Base-by-base conservation (phyloP, 495 filamentous ascomycete species). In the Penicillium atrosanguineum region DNA sequence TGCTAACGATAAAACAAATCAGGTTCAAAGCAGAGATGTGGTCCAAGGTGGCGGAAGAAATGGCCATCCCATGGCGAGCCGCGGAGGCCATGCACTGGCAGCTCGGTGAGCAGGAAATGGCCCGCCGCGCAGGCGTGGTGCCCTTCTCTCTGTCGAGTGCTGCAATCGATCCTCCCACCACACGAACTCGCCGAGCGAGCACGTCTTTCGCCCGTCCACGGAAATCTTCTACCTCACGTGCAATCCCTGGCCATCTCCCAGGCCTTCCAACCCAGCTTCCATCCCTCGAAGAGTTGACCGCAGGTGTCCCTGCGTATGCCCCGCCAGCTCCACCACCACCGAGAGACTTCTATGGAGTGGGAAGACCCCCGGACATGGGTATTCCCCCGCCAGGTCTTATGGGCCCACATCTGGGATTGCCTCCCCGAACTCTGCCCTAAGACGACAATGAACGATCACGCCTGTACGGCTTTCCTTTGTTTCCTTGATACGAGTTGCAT, bases 21-120 rank as follows among this genome's bases (percentile, higher is more conserved):
- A 97, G 93, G 65, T 95, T 97, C 78, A 97, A 96, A 69, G 82
- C 87, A 55, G 91, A 97, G 59, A 96, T 98, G 90, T 98, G 94
- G 94, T 84, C 86, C 41, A 90, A 90, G 60, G 85, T 98, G 6
- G 89, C 91, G 31, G 87, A 89, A 67, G 94, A 98, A 73, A 91
- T 98, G 87, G 84, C 83, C n/a, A 86, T 97, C 58, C 94, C 94
- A 23, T 98, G 93, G 92, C 83, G 93, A 48, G 89, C 94, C 7
- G 93, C 89, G 28, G 94, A 98, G 72, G 90, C 89, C 15, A 96
- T 96, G 92, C 94, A 98, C 71, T 98, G 94, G 94, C 88, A 95
- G 62, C 71, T 98, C 18, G 94, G 94, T 47, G 92, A 96, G 68
- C 75, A 82, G 59, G 94, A 97, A 52, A 97, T 98, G 88, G 90